These are phyloP conservation scores for Haplographium delicatum DNA, from an alignment of 495 filamentous ascomycete species.

Conservation along the genomic window DNA sequence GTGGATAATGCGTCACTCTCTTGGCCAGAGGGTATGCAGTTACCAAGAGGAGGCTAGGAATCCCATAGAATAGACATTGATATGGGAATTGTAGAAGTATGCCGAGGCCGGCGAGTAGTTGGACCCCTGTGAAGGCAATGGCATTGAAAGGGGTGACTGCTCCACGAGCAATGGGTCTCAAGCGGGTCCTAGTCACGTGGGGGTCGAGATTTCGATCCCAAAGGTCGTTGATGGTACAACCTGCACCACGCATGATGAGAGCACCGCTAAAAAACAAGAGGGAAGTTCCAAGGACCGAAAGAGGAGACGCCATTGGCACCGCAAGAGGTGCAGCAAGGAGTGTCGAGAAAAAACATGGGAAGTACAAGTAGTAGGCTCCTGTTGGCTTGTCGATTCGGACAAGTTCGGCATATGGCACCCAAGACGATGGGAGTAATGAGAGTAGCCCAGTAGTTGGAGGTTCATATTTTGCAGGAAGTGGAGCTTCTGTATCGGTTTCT, in stretches of 20 bases:
- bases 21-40: constrained; percentile 86
- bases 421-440: constrained; percentile 65
- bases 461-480: constrained; percentile 40
- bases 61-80: constrained; percentile 80
- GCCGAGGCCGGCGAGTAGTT: constrained; percentile 74
- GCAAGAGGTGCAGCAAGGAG: constrained; percentile 60
- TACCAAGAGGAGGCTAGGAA: constrained; percentile 79
- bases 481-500: neutral
- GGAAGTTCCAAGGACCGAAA: constrained; percentile 55
- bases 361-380: constrained; percentile 92
- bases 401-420: constrained; percentile 92
- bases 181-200: constrained; percentile 77
- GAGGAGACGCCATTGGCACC: constrained; percentile 51
- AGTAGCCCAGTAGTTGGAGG: constrained; percentile 72
- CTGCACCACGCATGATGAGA: constrained; percentile 94
- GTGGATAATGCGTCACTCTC: constrained; percentile 89
- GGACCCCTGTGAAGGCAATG: constrained; percentile 73
- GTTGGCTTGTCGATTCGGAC: constrained; percentile 90
- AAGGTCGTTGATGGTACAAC: constrained; percentile 95
- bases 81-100: constrained; percentile 82
- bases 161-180: constrained; percentile 82
- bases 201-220: constrained; percentile 94
- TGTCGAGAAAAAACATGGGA: constrained; percentile 91
- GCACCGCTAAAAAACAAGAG: constrained; percentile 83
- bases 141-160: constrained; percentile 72